Conservation (phyloP, 495 filamentous ascomycete species). For the Viridothelium virens region DNA sequence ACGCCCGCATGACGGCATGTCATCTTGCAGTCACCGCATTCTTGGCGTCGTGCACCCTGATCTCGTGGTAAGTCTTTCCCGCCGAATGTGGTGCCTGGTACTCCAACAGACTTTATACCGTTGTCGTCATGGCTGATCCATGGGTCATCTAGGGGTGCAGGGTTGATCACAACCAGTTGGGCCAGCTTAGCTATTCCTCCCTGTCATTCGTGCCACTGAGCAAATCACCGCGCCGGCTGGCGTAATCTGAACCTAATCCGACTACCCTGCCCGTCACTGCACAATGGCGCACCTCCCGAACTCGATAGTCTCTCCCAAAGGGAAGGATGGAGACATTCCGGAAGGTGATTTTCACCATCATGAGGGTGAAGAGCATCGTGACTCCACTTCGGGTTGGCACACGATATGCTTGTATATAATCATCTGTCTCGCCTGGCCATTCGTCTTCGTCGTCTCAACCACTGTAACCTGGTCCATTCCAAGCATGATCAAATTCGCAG, state of each 20-base stretch:
- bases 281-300: background rate
- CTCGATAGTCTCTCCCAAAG: background rate
- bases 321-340: background rate
- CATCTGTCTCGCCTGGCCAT: slow-evolving; percentile 1
- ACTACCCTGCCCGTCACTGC: background rate
- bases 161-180: background rate
- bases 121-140: slow-evolving; percentile 4
- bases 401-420: background rate
- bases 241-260: background rate
- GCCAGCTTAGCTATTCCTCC: background rate
- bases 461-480: background rate
- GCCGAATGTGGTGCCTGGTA: background rate
- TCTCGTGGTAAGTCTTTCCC: slow-evolving; percentile 6
- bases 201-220: background rate
- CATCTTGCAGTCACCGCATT: slow-evolving; percentile 6
- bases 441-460: background rate
- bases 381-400: background rate
- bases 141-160: background rate
- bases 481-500: slow-evolving; percentile 8
- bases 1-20: background rate
- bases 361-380: background rate
- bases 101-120: background rate
- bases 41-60: background rate
- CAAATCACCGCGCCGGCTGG: background rate
- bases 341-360: background rate